Percentiles rank a stretch among this genome's conserved stretches.
phyloP scores from a whole-genome alignment of 2,329 filamentous ascomycete species.

The Chaetomium strumarium region DNA sequence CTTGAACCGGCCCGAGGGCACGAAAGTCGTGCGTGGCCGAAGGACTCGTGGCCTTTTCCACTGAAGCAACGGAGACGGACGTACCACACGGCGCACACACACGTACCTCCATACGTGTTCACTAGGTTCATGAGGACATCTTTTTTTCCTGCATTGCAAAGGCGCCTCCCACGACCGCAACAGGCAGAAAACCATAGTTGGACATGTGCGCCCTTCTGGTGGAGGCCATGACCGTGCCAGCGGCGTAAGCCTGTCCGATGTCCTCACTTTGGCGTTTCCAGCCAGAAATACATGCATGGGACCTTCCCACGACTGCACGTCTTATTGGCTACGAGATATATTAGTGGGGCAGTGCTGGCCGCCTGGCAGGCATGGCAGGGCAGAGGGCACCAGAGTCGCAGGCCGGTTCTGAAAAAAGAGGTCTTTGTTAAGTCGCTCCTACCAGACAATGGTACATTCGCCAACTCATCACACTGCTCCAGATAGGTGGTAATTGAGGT shows the following conservation, averaged over 20 bases:
- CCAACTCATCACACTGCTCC: background rate
- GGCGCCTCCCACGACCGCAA: background rate
- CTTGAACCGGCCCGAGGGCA: no score
- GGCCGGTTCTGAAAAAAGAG: no score
- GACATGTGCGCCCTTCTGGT: slow-evolving; percentile 13
- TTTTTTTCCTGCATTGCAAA: background rate
- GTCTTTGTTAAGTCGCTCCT: no score
- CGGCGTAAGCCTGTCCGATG: slow-evolving; percentile 18
- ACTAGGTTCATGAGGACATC: slow-evolving; percentile 1
- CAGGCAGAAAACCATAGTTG: background rate
- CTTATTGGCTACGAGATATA: background rate
- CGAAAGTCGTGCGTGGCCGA: background rate
- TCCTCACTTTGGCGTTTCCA: slow-evolving; percentile 8
- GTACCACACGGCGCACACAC: background rate
- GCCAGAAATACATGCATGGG: slow-evolving; percentile 16
- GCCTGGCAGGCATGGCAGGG: background rate
- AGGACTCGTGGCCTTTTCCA: slow-evolving; percentile 9
- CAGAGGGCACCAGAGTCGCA: background rate
- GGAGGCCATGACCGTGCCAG: slow-evolving; percentile 11
- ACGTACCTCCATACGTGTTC: background rate
- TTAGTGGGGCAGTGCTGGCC: slow-evolving; percentile 20
- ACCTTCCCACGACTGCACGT: background rate
- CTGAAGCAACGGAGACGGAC: background rate
- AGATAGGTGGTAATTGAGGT: no score
- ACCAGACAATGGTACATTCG: no score